Base-by-base conservation (phyloP, 305 asterid genomes). In the Stenogyne calaminthoides region DNA sequence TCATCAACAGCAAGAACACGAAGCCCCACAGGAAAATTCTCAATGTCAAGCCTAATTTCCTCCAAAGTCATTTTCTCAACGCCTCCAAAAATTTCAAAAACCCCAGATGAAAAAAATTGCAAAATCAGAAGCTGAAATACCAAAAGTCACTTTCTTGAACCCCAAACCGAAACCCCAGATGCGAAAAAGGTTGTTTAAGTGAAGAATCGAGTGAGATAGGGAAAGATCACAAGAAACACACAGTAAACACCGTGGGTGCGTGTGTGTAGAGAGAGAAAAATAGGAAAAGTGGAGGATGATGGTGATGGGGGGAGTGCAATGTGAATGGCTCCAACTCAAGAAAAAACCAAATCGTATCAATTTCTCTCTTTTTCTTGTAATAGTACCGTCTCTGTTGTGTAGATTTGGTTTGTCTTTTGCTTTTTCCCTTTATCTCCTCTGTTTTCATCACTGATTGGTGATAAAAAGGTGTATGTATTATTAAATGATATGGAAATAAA, bases 1-100 rank as follows among this genome's bases (percentile, higher is more conserved):
- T 92, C 98, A 78, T 92, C 98, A 70, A 92, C 97, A 10, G 98
- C 96, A 82, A 92, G 98, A 80, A 92, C 95, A 39, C 97, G 89
- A 84, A 92, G 77, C 66, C 98, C 97, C 69, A 84, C 85, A 0
- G 98, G 98, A 39, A 92, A 80, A 75, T 85, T 81, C 4, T 76
- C 81, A 63, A 58, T 71, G 36, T 62, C 84, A 67, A 81, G 81
- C 74, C 83, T 81, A 59, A 77, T 75, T 81, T 84, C 96, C 70
- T 90, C 96, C 80, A 86, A 85, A 79, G 83, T 86, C 98, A 90
- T 92, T 64, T 73, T 73, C 2, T 61, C 74, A 61, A 29, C 40
- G 69, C 16, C 80, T 69, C 70, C 36, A 32, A 71, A 42, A 55
- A 34, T 37, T 47, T 20, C 69, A 67, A 77, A 69, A 69, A 32